Conservation (phyloP, 805 yeast genomes). For the Pichia ethanolica region DNA sequence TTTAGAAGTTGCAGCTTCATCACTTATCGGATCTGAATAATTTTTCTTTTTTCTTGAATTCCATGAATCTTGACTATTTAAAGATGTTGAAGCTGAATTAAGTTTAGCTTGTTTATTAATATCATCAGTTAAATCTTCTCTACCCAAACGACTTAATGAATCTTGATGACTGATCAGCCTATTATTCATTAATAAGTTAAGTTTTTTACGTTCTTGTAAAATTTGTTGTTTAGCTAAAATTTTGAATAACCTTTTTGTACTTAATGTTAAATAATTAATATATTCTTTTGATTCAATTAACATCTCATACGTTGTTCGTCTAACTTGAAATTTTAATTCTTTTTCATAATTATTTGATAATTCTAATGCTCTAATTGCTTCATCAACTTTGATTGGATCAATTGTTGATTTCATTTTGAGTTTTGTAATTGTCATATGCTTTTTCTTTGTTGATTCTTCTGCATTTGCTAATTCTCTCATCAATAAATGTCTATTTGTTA, state of each 20-base stretch:
- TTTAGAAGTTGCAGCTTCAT: background rate
- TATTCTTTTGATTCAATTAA: conserved; percentile 61
- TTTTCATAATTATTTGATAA: conserved; percentile 71
- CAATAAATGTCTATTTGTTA: conserved; percentile 84
- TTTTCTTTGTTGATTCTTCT: conserved; percentile 61
- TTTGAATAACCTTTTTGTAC: conserved; percentile 45
- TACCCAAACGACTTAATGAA: conserved; percentile 64
- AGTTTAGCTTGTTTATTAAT: background rate
- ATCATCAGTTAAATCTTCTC: conserved; percentile 49
- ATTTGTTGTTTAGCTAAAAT: conserved; percentile 62
- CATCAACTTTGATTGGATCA: conserved; percentile 85
- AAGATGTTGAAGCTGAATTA: background rate
- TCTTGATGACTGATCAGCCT: conserved; percentile 26
- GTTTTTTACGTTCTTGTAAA: conserved; percentile 77
- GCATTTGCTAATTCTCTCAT: conserved; percentile 86
- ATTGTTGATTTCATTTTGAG: conserved; percentile 66
- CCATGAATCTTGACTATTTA: conserved; percentile 26
- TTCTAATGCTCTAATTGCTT: conserved; percentile 74
- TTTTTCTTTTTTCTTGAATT: conserved; percentile 26
- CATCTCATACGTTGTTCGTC: conserved; percentile 82
- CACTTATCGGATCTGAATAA: background rate
- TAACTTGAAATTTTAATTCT: conserved; percentile 66
- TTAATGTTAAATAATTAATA: conserved; percentile 45
- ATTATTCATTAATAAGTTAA: conserved; percentile 63
- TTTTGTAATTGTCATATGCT: conserved; percentile 64